Evolutionary conservation across 305 asterid genomes (phyloP), one percentile per base, ranked within the genome.

Genomic region (Solanum hybrid): DNA sequence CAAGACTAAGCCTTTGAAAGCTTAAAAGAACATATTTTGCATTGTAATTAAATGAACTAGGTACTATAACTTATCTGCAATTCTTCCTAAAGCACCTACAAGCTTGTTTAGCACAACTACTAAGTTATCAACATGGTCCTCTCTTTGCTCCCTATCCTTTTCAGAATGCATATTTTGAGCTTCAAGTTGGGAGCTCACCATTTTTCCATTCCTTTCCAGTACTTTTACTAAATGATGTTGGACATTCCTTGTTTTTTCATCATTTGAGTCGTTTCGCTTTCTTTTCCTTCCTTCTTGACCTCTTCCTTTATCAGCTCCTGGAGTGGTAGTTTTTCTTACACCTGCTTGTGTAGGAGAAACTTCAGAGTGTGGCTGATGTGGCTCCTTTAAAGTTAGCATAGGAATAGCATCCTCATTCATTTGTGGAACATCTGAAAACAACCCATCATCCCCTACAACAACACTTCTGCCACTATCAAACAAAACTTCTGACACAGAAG

Each of bases 381-480:
- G 92, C 92, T 91, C 89, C 91, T 90, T 95, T 34, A 91, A 93
- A 90, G 94, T 91, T 20, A 94, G 94, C 85, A 91, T 85, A 3
- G 95, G 96, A 64, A 92, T 88, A 86, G 89, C 91, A 80, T 80
- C 57, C 33, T 89, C 93, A 90, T 91, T 92, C 20, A 5, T 28
- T 39, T 77, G 42, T 51, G 67, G 67, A 16, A 91, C 93, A 93
- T 95, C 96, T 64, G 95, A 95, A 89, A 95, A 95, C 75, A 94
- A 89, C 20, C 93, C 94, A 88, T 94, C 97, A 75, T 95, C 97
- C 33, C 46, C 95, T 24, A 94, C 94, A 31, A 93, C 93, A 29
- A 93, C 94, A 92, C 93, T 94, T 24, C 95, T 90, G 40, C 94
- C 95, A 78, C 95, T 94, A 33, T 95, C 96, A 74, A 93, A 94